A percentile compares a stretch with the other conserved stretches of the same genome.
Conservation (phyloP, 768 basidiomycete genomes). For the Leccinum variicolor region DNA sequence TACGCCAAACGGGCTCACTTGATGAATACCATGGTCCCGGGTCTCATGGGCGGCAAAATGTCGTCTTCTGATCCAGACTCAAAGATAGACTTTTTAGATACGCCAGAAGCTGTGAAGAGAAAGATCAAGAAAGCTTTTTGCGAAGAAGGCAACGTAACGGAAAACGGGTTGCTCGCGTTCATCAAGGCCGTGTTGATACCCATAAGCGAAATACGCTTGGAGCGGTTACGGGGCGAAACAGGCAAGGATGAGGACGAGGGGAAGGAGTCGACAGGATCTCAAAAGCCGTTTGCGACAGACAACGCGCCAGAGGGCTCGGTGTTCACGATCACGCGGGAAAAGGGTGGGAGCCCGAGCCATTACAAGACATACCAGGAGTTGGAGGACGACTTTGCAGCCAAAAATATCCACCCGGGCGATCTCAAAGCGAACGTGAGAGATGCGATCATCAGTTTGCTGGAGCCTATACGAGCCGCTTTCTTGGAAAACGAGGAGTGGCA, state of each 20-base stretch:
- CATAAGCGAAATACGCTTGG: conserved; percentile 71
- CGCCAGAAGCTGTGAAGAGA: conserved; percentile 75
- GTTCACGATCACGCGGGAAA: conserved; percentile 75
- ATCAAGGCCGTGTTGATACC: conserved; percentile 86
- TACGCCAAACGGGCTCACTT: conserved; percentile 94
- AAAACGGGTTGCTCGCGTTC: conserved; percentile 90
- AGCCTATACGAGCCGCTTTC: conserved; percentile 79
- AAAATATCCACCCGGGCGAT: conserved; percentile 85
- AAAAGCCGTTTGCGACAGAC: conserved; percentile 60
- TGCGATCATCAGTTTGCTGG: conserved; percentile 70
- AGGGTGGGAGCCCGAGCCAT: conserved; percentile 72
- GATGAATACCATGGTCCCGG: conserved; percentile 98
- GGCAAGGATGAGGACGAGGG: conserved; percentile 40
- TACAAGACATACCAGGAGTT: conserved; percentile 66
- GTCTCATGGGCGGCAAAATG: conserved; percentile 95
- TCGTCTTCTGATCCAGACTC: conserved; percentile 96
- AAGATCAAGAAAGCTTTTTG: conserved; percentile 94
- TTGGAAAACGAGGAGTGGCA: conserved; percentile 80
- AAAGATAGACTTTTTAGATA: conserved; percentile 97
- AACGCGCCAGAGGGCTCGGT: conserved; percentile 80
- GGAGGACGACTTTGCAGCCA: conserved; percentile 69
- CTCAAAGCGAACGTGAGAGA: conserved; percentile 77
- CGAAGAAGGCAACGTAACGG: conserved; percentile 84
- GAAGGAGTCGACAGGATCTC: conserved; percentile 46
- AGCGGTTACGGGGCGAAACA: conserved; percentile 47